Base-by-base conservation (phyloP, 164 flowering plant genomes). In the Umbilicus rupestris region DNA sequence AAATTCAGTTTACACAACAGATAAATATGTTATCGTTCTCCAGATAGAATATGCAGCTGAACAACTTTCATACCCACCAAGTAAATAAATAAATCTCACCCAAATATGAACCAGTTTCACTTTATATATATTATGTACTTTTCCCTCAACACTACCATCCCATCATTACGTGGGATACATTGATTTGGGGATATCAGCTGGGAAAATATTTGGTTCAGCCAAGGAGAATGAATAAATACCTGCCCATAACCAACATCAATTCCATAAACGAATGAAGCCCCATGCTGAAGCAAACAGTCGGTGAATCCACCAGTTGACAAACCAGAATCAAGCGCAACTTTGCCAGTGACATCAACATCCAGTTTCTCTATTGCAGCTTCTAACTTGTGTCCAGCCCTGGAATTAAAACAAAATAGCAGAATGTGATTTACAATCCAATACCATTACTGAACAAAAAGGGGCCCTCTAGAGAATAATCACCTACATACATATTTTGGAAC, bases 401-500 rank as follows among this genome's bases (percentile, higher is more conserved):
- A 68, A 64, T 7, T 63, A 20, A 69, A 39, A 28, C 66, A 42
- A 63, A 33, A 39, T 12, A 37, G 58, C 11, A 37, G 64, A 24
- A 31, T 64, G 37, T 41, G 7, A 58, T 37, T 41, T 28, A 12
- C 39, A 30, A n/a, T n/a, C 14, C 24, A 12, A 35, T 41, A 47
- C 68, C 57, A 37, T 20, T 6, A 62, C 19, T 42, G 17, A 31
- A 8, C 41, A 7, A 0, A 15, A 52, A 69, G 58, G 46, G 39
- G 26, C 46, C 49, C 37, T 73, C 33, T 3, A 52, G 52, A 68
- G 76, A 75, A 65, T 79, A 78, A 81, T 91, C 92, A 94, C 97
- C 99, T 91, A 85, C 97, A 95, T 85, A 95, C 99, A 77, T 88
- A 95, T 95, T 92, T 95, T 55, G 99, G 99, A 74, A 88, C 71